These are phyloP conservation scores for Apophysomyces sp. DNA, from an alignment of 371 early-diverging fungal species.

Conservation along the genomic window DNA sequence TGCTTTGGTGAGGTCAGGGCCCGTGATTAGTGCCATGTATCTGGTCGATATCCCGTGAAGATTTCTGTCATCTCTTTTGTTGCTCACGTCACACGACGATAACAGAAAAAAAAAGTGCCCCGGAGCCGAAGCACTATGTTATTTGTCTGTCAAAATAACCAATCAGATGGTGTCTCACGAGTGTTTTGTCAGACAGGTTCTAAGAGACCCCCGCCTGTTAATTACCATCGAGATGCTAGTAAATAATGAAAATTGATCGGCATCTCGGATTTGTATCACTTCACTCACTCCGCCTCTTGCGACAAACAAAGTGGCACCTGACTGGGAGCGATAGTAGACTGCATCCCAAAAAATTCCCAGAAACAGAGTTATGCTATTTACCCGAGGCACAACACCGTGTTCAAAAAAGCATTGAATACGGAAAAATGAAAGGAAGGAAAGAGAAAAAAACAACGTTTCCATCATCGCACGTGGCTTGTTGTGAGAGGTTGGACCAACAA, in stretches of 20 bases:
- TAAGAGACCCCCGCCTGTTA: background rate
- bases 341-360: background rate
- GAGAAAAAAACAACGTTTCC: background rate
- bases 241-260: background rate
- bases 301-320: background rate
- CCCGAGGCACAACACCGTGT: too few relatives aligned
- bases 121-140: background rate
- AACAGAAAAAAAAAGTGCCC: conserved; percentile 2
- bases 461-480: background rate
- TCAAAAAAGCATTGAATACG: too few relatives aligned
- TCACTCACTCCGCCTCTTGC: background rate
- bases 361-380: background rate
- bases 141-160: background rate
- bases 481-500: background rate
- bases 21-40: background rate
- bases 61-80: background rate
- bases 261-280: background rate
- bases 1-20: background rate
- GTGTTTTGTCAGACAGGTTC: background rate
- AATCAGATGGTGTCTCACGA: background rate
- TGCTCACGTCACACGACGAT: conserved; percentile 3
- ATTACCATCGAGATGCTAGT: background rate
- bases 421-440: background rate
- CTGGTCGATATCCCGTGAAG: background rate
- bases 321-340: background rate